Percentiles rank a stretch among this genome's conserved stretches.
phyloP scores from a whole-genome alignment of 495 filamentous ascomycete genomes.

The Mytilinidion resinicola region DNA sequence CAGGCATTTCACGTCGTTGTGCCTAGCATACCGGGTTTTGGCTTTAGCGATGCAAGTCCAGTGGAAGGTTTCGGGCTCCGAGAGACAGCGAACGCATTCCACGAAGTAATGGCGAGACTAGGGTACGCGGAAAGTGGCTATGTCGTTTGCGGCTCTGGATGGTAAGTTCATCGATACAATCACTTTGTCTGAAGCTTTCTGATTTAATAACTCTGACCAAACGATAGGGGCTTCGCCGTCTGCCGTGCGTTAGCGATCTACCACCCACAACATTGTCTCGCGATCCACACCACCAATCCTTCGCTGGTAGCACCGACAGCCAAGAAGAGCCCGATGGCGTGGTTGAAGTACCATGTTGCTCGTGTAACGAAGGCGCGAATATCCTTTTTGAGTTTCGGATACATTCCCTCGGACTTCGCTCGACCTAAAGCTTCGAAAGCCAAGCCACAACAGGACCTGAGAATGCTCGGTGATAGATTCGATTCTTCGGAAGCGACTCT shows the following conservation, averaged over 20 bases:
- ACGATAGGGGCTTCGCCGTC: slow-evolving; percentile 35
- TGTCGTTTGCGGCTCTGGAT: slow-evolving; percentile 34
- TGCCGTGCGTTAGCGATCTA: slow-evolving; percentile 35
- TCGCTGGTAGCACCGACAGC: slow-evolving; percentile 26
- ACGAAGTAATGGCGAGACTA: slow-evolving; percentile 33
- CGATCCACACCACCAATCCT: slow-evolving; percentile 36
- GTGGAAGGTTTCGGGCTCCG: slow-evolving; percentile 31
- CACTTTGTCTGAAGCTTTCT: background rate
- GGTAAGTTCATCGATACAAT: slow-evolving; percentile 23
- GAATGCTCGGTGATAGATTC: background rate
- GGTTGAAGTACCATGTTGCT: slow-evolving; percentile 29
- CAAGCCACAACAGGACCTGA: background rate
- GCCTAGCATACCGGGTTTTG: slow-evolving; percentile 38
- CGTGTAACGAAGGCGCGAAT: slow-evolving; percentile 23
- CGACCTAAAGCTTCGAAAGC: slow-evolving; percentile 3
- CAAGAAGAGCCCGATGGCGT: slow-evolving; percentile 23
- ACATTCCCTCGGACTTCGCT: slow-evolving; percentile 21
- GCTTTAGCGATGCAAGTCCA: slow-evolving; percentile 35
- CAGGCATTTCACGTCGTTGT: slow-evolving; percentile 38
- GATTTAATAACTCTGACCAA: background rate
- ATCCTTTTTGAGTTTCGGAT: slow-evolving; percentile 32
- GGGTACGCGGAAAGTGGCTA: slow-evolving; percentile 32
- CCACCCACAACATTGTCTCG: slow-evolving; percentile 28
- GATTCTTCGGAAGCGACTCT: slow-evolving; percentile 5
- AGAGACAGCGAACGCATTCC: slow-evolving; percentile 32